Percentiles rank a stretch among this genome's conserved stretches.
These are phyloP conservation scores for Byssochlamys sp. DNA, from an alignment of 2,329 filamentous ascomycete genomes.

Conservation along the genomic window DNA sequence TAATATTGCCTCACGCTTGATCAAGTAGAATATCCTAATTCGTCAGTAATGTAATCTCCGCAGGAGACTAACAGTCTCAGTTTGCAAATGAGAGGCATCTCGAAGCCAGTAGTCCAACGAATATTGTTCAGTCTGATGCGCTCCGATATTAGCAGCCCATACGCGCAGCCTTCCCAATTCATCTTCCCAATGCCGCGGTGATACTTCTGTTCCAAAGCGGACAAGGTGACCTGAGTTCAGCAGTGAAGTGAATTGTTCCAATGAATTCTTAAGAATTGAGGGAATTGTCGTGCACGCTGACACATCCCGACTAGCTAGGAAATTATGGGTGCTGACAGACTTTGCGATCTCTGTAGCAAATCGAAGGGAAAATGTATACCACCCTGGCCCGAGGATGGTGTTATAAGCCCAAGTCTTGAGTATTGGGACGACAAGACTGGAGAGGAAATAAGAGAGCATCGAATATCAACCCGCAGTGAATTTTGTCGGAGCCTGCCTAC, in stretches of 20 bases:
- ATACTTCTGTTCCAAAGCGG: neutral
- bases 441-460: neutral
- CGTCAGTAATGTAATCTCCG: conserved; percentile 2
- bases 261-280: neutral
- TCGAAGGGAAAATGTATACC: neutral
- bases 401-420: neutral
- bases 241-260: neutral
- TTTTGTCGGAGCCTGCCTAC: too few relatives aligned
- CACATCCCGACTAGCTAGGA: too few relatives aligned
- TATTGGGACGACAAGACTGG: neutral
- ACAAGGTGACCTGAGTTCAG: neutral
- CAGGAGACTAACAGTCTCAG: conserved; percentile 8
- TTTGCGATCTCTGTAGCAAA: neutral
- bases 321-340: neutral
- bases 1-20: too few relatives aligned
- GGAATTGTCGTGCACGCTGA: neutral
- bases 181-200: conserved; percentile 7
- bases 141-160: conserved; percentile 25
- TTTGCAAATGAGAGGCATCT: conserved; percentile 16
- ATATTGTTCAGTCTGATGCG: conserved; percentile 16
- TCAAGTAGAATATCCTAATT: too few relatives aligned
- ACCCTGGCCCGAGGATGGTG: neutral
- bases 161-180: conserved; percentile 14
- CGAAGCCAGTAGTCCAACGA: conserved; percentile 23
- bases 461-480: neutral